Evolutionary conservation across 306 rosid species (phyloP).

Genomic region (Pachyrhizus erosus): DNA sequence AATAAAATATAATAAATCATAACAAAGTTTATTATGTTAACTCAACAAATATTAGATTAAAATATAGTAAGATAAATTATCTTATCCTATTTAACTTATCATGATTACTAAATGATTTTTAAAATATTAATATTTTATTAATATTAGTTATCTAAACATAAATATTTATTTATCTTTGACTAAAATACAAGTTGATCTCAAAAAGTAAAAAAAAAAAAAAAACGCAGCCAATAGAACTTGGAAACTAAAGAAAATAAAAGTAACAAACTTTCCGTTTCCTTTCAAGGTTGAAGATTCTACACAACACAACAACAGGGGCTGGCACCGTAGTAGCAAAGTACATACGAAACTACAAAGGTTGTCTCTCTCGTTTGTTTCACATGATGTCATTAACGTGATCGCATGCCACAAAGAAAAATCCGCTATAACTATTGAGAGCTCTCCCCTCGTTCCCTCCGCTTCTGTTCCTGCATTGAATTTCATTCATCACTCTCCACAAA

Average conservation of each 20-base stretch:
- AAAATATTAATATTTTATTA: too few relatives aligned
- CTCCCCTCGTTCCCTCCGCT: background rate
- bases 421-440: background rate
- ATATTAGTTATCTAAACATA: too few relatives aligned
- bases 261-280: background rate
- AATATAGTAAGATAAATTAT: too few relatives aligned
- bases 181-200: too few relatives aligned
- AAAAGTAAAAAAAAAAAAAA: too few relatives aligned
- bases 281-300: slow-evolving; percentile 10
- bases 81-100: too few relatives aligned
- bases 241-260: background rate
- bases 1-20: too few relatives aligned
- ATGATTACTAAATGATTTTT: too few relatives aligned
- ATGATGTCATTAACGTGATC: slow-evolving; percentile 5
- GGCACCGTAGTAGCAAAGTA: background rate
- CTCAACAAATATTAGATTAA: too few relatives aligned
- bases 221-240: background rate
- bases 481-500: slow-evolving; percentile 27
- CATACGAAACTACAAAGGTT: slow-evolving; percentile 23
- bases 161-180: too few relatives aligned
- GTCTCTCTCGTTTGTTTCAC: slow-evolving; percentile 7
- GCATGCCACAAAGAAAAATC: slow-evolving; percentile 8
- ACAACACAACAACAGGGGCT: background rate
- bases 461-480: background rate
- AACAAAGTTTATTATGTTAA: too few relatives aligned